Evolutionary conservation across 2,329 filamentous ascomycete genomes (phyloP), one percentile per base, ranked within the genome.

Genomic region (Diaporthe aspalathi): DNA sequence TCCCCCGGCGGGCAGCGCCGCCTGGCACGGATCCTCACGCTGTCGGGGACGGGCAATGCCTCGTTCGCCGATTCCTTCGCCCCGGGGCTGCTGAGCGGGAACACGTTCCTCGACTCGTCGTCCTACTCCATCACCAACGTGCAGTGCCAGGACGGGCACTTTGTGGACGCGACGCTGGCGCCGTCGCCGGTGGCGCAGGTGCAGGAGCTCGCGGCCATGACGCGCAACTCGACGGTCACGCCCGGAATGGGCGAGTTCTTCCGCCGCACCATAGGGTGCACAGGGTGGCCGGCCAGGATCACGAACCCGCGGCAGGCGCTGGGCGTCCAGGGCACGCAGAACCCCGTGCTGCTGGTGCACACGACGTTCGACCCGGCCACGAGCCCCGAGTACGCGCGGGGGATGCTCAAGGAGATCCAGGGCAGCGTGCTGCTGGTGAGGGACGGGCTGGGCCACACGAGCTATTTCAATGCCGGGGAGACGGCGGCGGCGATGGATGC

Each of bases 291-390:
- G 0, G 75, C 79, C 5, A 69, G 77, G 1, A 56, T 79, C 16
- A 76, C 74, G 8, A 84, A 84, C 73, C 80, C 80, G 12, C 80
- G 79, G 3, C 75, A 74, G 68, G 75, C 75, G 22, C 54, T 77
- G 5, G 14, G 38, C 24, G 76, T 79, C 50, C 74, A 74, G 6
- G 56, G 77, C 9, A 72, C 78, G 6, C 76, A 78, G 20, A 57
- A 65, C 53, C 70, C 70, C 14, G 79, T 85, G 40, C 73, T 85
- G 63, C 73, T 82, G 71, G 79, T 82, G 6, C 83, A 82, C 70
- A 77, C 81, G 14, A 76, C 79, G 2, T 78, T 78, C 70, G 83
- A 86, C 74, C 83, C 83, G 2, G 79, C 77, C 43, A 84, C 83
- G 2, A 78, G 79, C 29, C 80, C 81, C 66, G 75, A 76, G 22